These are phyloP conservation scores for Aspergillus puulaauensis DNA, from an alignment of 2,329 filamentous ascomycete species.

Conservation along the genomic window DNA sequence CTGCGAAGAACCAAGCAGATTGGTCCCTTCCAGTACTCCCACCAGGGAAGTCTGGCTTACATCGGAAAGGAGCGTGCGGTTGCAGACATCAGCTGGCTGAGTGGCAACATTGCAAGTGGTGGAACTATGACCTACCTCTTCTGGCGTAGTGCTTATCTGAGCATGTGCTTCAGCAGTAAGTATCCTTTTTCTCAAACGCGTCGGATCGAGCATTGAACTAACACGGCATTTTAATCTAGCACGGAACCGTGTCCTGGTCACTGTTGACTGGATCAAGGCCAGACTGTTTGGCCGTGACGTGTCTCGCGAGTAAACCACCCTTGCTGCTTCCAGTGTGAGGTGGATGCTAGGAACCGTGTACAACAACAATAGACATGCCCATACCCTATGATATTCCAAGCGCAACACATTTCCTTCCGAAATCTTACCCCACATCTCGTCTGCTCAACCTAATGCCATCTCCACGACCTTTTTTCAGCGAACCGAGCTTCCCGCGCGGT, in stretches of 20 bases:
- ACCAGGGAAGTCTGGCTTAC: slow-evolving; percentile 95
- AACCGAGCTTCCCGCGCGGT: not conserved
- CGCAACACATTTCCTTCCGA: slow-evolving; percentile 11
- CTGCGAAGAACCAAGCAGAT: slow-evolving; percentile 88
- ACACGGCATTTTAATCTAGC: slow-evolving; percentile 50
- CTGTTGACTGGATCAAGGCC: slow-evolving; percentile 95
- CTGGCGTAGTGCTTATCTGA: slow-evolving; percentile 96
- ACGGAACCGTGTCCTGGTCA: slow-evolving; percentile 89
- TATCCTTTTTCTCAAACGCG: slow-evolving; percentile 29
- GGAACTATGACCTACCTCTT: slow-evolving; percentile 96
- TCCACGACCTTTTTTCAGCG: slow-evolving; percentile 16
- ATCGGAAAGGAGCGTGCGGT: slow-evolving; percentile 98
- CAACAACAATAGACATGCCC: slow-evolving; percentile 16
- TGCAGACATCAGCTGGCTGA: slow-evolving; percentile 95
- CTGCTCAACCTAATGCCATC: slow-evolving; percentile 13
- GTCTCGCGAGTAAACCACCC: slow-evolving; percentile 43
- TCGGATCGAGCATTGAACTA: slow-evolving; percentile 10
- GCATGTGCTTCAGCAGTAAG: slow-evolving; percentile 99
- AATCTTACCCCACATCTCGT: not conserved
- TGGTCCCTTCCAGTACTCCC: slow-evolving; percentile 97
- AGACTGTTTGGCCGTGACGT: slow-evolving; percentile 96
- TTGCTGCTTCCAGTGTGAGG: not conserved
- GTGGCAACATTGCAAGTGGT: slow-evolving; percentile 91
- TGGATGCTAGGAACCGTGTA: slow-evolving; percentile 13
- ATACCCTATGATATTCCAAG: slow-evolving; percentile 18